These are phyloP conservation scores for Iris pallida DNA, from an alignment of 116 monocot species.

Conservation along the genomic window DNA sequence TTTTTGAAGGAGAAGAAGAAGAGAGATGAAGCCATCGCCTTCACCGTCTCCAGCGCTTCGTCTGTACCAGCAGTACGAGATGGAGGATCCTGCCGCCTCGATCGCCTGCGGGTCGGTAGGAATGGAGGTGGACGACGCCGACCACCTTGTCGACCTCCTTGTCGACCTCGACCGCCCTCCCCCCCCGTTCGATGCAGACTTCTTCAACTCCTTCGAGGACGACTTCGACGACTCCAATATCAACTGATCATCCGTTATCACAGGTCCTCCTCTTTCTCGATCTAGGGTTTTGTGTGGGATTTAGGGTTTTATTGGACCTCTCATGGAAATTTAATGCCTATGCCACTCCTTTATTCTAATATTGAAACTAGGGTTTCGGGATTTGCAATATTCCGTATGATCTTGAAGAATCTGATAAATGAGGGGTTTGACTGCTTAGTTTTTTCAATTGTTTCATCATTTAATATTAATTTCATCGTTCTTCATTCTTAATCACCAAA, in stretches of 20 bases:
- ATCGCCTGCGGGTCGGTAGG: not conserved
- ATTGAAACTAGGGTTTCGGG: too few species aligned
- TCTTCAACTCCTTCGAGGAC: constrained; percentile 45
- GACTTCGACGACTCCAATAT: constrained; percentile 42
- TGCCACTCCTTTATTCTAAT: too few species aligned
- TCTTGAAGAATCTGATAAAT: too few species aligned
- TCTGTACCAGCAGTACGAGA: not conserved
- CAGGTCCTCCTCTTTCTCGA: not conserved
- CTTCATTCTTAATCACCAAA: too few species aligned
- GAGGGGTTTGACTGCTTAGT: too few species aligned
- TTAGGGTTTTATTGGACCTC: not conserved
- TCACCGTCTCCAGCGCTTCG: too few species aligned
- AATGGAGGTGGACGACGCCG: constrained; percentile 33
- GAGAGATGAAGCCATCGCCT: too few species aligned
- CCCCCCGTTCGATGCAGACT: constrained; percentile 32
- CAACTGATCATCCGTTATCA: not conserved
- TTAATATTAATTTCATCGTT: too few species aligned
- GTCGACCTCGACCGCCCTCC: constrained; percentile 23
- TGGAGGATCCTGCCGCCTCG: not conserved
- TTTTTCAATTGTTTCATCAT: too few species aligned
- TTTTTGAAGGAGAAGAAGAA: too few species aligned
- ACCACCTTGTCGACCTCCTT: constrained; percentile 17
- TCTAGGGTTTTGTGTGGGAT: not conserved
- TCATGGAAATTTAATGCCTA: not conserved
- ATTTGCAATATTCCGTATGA: too few species aligned